Conservation (phyloP, 148 eudicot species). For the Cornus kousa region DNA sequence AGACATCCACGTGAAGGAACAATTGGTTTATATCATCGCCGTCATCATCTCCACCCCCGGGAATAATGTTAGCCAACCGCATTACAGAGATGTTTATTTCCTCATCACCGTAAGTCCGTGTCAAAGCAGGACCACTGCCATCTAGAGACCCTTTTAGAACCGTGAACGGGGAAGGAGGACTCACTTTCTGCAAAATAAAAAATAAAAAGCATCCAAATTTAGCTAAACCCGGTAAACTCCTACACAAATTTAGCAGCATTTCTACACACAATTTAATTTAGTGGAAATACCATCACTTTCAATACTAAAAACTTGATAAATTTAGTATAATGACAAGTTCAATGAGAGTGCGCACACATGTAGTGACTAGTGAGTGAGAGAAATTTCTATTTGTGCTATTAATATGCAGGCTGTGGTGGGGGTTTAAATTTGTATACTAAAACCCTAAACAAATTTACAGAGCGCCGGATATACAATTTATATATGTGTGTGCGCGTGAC, state of each 20-base stretch:
- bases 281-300: not conserved
- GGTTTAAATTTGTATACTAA: conserved; percentile 5
- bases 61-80: conserved; percentile 61
- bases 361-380: not conserved
- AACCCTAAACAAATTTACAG: too few relatives aligned
- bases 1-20: conserved; percentile 76
- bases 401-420: too few relatives aligned
- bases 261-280: not conserved
- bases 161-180: conserved; percentile 64
- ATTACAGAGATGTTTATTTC: conserved; percentile 74
- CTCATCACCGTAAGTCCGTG: conserved; percentile 54
- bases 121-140: conserved; percentile 68
- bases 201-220: not conserved
- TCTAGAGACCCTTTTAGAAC: conserved; percentile 76
- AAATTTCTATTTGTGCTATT: not conserved
- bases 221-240: not conserved
- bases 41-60: conserved; percentile 39
- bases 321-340: not conserved
- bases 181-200: conserved; percentile 64
- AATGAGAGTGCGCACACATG: not conserved
- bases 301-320: not conserved
- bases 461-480: too few relatives aligned
- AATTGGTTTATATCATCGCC: conserved; percentile 72
- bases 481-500: too few relatives aligned
- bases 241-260: not conserved